Evolutionary conservation across 176 grass and related monocot species (phyloP).

Genomic region (Hordeum vulgare): MorexV3_pseudomolecules_assembly NC_058524.1:580942416-580942915

Average conservation of each 20-base stretch:
- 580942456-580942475: conserved; percentile 4
- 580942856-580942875: too few species aligned
- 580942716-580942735: conserved; percentile 20
- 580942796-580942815: too few species aligned
- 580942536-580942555: neutral
- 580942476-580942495: too few species aligned
- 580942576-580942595: too few species aligned
- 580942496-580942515: neutral
- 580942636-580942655: conserved; percentile 35
- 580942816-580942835: too few species aligned
- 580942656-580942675: conserved; percentile 83
- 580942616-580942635: neutral
- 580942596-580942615: neutral
- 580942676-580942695: conserved; percentile 26
- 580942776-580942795: neutral
- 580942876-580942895: conserved; percentile 34
- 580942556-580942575: neutral
- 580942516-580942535: neutral
- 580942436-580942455: conserved; percentile 37
- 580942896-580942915: neutral
- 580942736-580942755: conserved; percentile 17
- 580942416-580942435: conserved; percentile 11
- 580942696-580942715: conserved; percentile 11
- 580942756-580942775: neutral
- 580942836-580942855: too few species aligned